Conservation (phyloP, 352 stramenopile genomes). For the Elongisporangium senticosum region DNA sequence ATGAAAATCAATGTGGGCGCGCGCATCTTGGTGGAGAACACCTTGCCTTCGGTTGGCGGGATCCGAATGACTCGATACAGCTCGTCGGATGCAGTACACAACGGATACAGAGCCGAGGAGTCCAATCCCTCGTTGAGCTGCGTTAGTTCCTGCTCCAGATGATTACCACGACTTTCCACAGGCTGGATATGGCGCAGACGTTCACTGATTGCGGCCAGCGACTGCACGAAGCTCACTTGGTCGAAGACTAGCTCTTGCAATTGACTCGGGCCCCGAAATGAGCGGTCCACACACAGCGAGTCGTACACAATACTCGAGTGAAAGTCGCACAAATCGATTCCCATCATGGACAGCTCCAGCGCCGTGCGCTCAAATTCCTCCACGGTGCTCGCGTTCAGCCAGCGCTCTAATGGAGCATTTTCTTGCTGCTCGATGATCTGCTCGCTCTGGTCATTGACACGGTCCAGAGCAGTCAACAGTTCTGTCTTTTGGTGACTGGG, state of each 20-base stretch:
- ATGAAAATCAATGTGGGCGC: constrained; percentile 75
- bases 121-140: constrained; percentile 49
- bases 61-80: constrained; percentile 71
- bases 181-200: constrained; percentile 60
- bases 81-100: constrained; percentile 67
- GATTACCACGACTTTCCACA: constrained; percentile 38
- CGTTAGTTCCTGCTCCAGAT: constrained; percentile 41
- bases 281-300: constrained; percentile 31
- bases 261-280: constrained; percentile 8
- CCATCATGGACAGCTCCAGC: constrained; percentile 30
- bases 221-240: constrained; percentile 74
- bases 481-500: constrained; percentile 44
- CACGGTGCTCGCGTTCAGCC: constrained; percentile 47
- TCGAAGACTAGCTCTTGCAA: constrained; percentile 65
- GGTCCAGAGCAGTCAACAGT: constrained; percentile 35
- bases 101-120: constrained; percentile 58
- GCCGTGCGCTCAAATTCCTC: constrained; percentile 48
- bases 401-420: constrained; percentile 49
- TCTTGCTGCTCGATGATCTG: constrained; percentile 40
- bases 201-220: constrained; percentile 63
- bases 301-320: constrained; percentile 71
- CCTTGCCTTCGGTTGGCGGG: constrained; percentile 67
- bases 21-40: constrained; percentile 84
- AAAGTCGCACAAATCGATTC: constrained; percentile 58
- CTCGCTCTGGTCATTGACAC: constrained; percentile 28